Conservation (phyloP, 2,329 filamentous ascomycete species). For the Arthroderma sp. region DNA sequence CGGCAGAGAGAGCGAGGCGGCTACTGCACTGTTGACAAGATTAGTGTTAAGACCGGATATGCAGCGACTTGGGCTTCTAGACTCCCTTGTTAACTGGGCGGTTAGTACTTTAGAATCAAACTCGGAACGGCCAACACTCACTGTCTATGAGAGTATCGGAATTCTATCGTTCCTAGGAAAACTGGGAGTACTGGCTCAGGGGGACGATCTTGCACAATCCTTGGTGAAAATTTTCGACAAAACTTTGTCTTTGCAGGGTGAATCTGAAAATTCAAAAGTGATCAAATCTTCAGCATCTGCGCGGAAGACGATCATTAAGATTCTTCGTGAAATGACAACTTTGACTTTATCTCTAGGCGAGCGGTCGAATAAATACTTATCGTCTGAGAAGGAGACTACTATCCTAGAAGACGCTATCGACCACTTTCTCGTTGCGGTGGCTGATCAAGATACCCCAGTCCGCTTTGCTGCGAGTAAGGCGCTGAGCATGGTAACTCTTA, state of each 20-base stretch:
- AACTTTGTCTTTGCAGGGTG: conserved; percentile 45
- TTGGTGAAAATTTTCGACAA: conserved; percentile 53
- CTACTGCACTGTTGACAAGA: conserved; percentile 68
- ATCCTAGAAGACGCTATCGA: conserved; percentile 71
- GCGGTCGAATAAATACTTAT: conserved; percentile 8
- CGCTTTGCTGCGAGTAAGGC: conserved; percentile 85
- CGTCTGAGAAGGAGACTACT: conserved; percentile 29
- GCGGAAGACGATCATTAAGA: conserved; percentile 71
- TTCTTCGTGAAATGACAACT: conserved; percentile 60
- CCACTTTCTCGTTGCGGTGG: conserved; percentile 61
- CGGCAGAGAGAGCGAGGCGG: conserved; percentile 80
- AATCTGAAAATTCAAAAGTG: conserved; percentile 36
- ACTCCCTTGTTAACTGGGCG: conserved; percentile 58
- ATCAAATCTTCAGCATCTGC: conserved; percentile 64
- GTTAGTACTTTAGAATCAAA: conserved; percentile 45
- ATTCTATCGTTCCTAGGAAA: conserved; percentile 67
- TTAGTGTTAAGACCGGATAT: conserved; percentile 78
- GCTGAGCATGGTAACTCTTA: conserved; percentile 72
- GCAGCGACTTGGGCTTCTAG: conserved; percentile 60
- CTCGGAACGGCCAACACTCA: conserved; percentile 25
- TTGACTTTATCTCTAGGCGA: conserved; percentile 46
- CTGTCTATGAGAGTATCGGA: conserved; percentile 66
- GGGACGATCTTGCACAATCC: conserved; percentile 58
- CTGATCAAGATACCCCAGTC: conserved; percentile 83
- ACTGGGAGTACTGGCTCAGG: conserved; percentile 56